Evolutionary conservation across 495 filamentous ascomycete species (phyloP).

Genomic region (Articulospora tetracladia): DNA sequence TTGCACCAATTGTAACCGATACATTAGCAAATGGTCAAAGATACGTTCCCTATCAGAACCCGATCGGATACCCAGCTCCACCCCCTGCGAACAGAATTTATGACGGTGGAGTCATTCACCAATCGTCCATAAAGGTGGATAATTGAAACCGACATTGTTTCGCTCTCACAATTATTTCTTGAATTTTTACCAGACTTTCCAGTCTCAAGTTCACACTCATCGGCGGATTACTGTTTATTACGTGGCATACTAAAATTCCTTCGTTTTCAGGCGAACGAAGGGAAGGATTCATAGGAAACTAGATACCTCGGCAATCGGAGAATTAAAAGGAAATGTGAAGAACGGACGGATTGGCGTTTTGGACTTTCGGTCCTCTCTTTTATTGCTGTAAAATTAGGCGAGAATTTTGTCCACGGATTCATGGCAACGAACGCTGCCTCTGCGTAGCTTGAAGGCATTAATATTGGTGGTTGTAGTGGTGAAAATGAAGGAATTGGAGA

Average conservation of each 20-base stretch:
- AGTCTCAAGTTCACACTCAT: not conserved
- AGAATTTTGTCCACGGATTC: no score
- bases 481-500: not conserved
- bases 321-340: not conserved
- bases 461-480: not conserved
- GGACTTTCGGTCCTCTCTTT: no score
- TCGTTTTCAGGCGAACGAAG: not conserved
- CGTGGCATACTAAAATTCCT: not conserved
- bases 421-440: no score
- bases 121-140: not conserved
- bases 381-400: not conserved
- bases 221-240: not conserved
- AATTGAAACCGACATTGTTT: not conserved
- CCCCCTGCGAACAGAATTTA: not conserved
- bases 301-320: not conserved
- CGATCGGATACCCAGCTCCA: not conserved
- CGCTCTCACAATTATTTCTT: not conserved
- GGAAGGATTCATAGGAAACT: not conserved
- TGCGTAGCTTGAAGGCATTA: no score
- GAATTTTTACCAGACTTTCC: not conserved
- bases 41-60: conserved; percentile 23
- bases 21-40: conserved; percentile 24
- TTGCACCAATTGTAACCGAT: not conserved
- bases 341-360: not conserved
- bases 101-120: not conserved